Evolutionary conservation across 2,329 filamentous ascomycete species (phyloP).

Genomic region (Colletotrichum destructivum): DNA sequence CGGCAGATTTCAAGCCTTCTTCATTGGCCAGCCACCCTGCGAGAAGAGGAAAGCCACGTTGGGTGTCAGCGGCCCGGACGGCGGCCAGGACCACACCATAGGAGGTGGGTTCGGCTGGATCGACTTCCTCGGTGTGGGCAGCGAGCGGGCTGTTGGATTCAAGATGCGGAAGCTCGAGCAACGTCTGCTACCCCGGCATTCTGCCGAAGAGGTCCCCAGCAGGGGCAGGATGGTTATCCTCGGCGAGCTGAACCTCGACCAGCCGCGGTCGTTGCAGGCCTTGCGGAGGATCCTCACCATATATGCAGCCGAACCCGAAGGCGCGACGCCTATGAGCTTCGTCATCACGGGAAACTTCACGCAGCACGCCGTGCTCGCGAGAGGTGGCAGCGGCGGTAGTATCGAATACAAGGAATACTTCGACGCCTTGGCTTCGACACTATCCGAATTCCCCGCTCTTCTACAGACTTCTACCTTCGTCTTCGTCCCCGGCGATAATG

Average conservation of each 20-base stretch:
- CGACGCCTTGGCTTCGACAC: slow-evolving; percentile 84
- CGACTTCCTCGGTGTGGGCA: slow-evolving; percentile 93
- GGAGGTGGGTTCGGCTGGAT: slow-evolving; percentile 96
- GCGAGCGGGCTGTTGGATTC: slow-evolving; percentile 84
- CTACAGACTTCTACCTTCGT: slow-evolving; percentile 87
- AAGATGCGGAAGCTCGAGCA: slow-evolving; percentile 88
- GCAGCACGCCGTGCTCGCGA: slow-evolving; percentile 74
- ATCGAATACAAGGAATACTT: slow-evolving; percentile 99
- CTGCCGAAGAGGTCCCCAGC: slow-evolving; percentile 53
- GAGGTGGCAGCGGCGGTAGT: slow-evolving; percentile 81
- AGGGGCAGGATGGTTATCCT: slow-evolving; percentile 79
- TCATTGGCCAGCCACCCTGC: slow-evolving; percentile 91
- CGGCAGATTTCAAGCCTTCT: slow-evolving; percentile 92
- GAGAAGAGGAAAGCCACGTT: slow-evolving; percentile 87
- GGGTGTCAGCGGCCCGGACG: slow-evolving; percentile 75
- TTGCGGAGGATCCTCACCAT: slow-evolving; percentile 82
- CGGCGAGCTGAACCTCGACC: slow-evolving; percentile 89
- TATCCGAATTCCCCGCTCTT: slow-evolving; percentile 87
- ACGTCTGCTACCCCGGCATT: slow-evolving; percentile 69
- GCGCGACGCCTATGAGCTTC: slow-evolving; percentile 82
- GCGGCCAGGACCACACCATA: slow-evolving; percentile 73
- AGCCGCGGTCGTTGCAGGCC: slow-evolving; percentile 84
- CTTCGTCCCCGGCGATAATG: slow-evolving; percentile 96
- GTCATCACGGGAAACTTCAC: slow-evolving; percentile 90
- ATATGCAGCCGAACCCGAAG: slow-evolving; percentile 78